Percentiles rank a stretch among this genome's conserved stretches.
Evolutionary conservation across 202 grass and related monocot genomes (phyloP).

Genomic region (Dendrocalamus latiflorus): DNA sequence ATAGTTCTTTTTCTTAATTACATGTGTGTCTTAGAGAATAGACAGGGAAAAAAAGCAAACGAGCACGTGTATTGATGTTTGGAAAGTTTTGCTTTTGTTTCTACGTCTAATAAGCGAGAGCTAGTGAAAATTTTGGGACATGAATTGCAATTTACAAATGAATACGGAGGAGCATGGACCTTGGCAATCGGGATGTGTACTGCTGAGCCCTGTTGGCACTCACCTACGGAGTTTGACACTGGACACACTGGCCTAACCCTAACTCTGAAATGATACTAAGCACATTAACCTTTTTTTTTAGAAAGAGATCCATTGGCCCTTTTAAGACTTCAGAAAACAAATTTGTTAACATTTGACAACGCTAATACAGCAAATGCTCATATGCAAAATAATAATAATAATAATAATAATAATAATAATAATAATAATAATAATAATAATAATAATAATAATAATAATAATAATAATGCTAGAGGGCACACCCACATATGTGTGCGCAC

Average conservation of each 20-base stretch:
- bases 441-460: no score
- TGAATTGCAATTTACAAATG: neutral
- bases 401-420: no score
- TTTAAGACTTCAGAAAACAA: neutral
- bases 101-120: neutral
- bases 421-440: no score
- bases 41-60: no score
- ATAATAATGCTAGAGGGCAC: no score
- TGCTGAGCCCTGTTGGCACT: neutral
- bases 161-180: neutral
- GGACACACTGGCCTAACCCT: neutral
- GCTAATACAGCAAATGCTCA: neutral
- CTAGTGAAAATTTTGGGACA: neutral
- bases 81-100: no score
- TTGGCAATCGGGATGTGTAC: neutral
- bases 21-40: no score
- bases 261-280: neutral
- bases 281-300: neutral
- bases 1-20: no score
- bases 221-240: neutral
- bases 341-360: neutral
- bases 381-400: no score
- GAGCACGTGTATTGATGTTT: no score
- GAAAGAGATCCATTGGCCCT: no score
- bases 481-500: no score